Evolutionary conservation across 371 early-diverging fungal species (phyloP).

Genomic region (Ordospora pajunii): DNA sequence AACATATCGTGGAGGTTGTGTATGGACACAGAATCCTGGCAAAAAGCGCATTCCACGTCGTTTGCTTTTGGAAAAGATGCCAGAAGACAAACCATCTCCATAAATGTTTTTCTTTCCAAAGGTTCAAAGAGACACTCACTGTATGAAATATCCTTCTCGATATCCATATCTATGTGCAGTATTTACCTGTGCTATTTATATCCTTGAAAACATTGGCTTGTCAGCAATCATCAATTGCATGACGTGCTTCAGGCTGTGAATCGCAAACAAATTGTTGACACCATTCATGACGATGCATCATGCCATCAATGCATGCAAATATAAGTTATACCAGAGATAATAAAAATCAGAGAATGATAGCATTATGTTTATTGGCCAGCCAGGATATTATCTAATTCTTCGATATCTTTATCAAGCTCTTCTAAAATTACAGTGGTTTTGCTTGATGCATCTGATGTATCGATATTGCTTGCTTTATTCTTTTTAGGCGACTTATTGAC

Average conservation of each 20-base stretch:
- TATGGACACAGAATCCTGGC: background rate
- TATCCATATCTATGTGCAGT: background rate
- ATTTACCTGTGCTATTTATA: background rate
- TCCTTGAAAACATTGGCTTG: too few relatives aligned
- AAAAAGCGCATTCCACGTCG: constrained; percentile 14
- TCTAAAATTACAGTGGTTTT: background rate
- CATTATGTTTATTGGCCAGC: too few relatives aligned
- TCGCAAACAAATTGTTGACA: too few relatives aligned
- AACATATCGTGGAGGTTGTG: constrained; percentile 27
- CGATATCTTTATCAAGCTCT: constrained; percentile 20
- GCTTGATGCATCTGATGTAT: background rate
- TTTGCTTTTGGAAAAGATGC: background rate
- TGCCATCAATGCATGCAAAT: too few relatives aligned
- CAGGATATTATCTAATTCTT: constrained; percentile 7
- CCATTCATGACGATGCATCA: too few relatives aligned
- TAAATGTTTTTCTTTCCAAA: background rate
- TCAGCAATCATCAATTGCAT: too few relatives aligned
- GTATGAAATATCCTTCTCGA: background rate
- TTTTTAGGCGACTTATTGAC: too few relatives aligned
- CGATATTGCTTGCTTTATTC: too few relatives aligned
- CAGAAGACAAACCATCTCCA: background rate
- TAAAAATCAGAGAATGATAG: too few relatives aligned
- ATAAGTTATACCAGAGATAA: too few relatives aligned
- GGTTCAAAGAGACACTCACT: background rate
- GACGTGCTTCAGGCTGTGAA: too few relatives aligned